Evolutionary conservation across 2,329 filamentous ascomycete species (phyloP).

Genomic region (Xylogone sp.): DNA sequence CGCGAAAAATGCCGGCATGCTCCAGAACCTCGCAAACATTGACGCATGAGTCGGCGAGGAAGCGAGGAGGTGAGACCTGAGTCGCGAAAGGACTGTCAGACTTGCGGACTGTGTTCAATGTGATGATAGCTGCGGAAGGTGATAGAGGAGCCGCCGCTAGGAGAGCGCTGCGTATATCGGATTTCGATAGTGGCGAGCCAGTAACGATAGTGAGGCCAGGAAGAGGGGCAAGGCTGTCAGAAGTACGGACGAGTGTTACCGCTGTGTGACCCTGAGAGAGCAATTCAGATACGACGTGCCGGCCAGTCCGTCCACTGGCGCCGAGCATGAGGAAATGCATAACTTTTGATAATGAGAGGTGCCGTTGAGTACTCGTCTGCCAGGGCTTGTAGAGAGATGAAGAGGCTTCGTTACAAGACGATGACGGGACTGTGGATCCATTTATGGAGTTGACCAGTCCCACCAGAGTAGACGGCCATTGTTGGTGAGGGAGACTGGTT

Average conservation of each 20-base stretch:
- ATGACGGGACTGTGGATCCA: conserved; percentile 10
- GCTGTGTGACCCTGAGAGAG: conserved; percentile 34
- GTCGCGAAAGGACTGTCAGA: conserved; percentile 37
- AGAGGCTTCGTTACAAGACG: conserved; percentile 13
- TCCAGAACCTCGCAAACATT: conserved; percentile 30
- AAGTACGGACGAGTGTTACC: conserved; percentile 34
- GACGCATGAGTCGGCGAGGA: conserved; percentile 34
- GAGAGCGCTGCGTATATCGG: conserved; percentile 29
- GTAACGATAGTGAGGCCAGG: conserved; percentile 27
- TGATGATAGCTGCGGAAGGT: conserved; percentile 33
- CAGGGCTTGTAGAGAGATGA: conserved; percentile 12
- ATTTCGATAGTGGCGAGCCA: conserved; percentile 32
- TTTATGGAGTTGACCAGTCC: conserved; percentile 15
- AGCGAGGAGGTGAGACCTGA: conserved; percentile 33
- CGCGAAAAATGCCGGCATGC: conserved; percentile 26
- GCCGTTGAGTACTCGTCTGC: conserved; percentile 12
- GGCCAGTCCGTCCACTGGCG: conserved; percentile 39
- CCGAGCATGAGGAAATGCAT: conserved; percentile 41
- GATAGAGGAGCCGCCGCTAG: conserved; percentile 14
- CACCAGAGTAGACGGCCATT: conserved; percentile 14
- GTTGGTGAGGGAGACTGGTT: conserved; percentile 9
- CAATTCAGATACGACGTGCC: conserved; percentile 35
- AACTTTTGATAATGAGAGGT: conserved; percentile 14
- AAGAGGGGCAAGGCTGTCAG: conserved; percentile 20
- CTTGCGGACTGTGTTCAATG: conserved; percentile 35